Percentiles rank a stretch among this genome's conserved stretches.
phyloP scores from a whole-genome alignment of 139 green algal genomes.

The Asterochloris sp. region DNA sequence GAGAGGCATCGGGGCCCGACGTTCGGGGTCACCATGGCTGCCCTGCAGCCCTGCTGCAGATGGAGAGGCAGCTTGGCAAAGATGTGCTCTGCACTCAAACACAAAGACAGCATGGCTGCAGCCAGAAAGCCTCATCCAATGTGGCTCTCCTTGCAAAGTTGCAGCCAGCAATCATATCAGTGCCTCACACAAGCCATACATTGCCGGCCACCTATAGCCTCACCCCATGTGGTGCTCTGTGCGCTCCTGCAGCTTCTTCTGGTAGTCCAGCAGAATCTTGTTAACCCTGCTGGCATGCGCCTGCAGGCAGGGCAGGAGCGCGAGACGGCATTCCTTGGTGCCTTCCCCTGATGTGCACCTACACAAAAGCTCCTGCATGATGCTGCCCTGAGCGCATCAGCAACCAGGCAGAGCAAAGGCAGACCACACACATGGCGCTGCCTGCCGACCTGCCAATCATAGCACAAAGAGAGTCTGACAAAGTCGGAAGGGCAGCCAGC shows the following conservation, averaged over 20 bases:
- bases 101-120: too few relatives aligned
- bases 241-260: slow-evolving; percentile 69
- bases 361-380: neutral
- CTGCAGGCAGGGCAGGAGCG: slow-evolving; percentile 32
- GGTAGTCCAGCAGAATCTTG: slow-evolving; percentile 77
- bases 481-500: too few relatives aligned
- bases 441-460: neutral
- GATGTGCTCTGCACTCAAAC: neutral
- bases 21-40: too few relatives aligned
- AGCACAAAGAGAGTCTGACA: too few relatives aligned
- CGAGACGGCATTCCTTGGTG: neutral
- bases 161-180: too few relatives aligned
- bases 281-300: slow-evolving; percentile 57
- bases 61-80: neutral
- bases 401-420: neutral
- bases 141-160: too few relatives aligned
- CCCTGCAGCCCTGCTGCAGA: too few relatives aligned
- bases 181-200: too few relatives aligned
- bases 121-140: too few relatives aligned
- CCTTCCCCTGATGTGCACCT: neutral
- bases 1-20: too few relatives aligned
- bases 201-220: neutral
- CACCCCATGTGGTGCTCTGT: slow-evolving; percentile 86
- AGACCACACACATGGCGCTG: neutral
- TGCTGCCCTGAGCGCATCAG: neutral